phyloP scores from a whole-genome alignment of 148 eudicot species.

The Chenopodium formosanum region DNA sequence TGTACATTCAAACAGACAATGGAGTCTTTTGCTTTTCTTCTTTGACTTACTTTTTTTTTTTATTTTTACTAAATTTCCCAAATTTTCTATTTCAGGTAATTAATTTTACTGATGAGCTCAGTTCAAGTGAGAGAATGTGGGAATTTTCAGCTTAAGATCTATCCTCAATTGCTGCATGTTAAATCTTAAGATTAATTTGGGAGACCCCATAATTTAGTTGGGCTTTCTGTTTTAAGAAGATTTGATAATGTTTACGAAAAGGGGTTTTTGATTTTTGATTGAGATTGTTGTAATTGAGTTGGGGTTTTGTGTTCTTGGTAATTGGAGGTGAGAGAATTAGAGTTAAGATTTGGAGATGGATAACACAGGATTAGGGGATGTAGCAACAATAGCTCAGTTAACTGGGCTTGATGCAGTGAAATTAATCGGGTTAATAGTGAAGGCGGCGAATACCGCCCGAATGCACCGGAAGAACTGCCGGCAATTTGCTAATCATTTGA shows the following conservation, averaged over 20 bases:
- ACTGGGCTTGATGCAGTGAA: slow-evolving; percentile 74
- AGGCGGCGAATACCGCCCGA: slow-evolving; percentile 82
- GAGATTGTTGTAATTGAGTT: neutral
- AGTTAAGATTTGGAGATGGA: slow-evolving; percentile 45
- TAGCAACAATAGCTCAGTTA: slow-evolving; percentile 77
- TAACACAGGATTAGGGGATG: slow-evolving; percentile 39
- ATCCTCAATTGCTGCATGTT: slow-evolving; percentile 7
- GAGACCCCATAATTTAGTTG: neutral
- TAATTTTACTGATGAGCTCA: slow-evolving; percentile 15
- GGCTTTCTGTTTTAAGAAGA: neutral
- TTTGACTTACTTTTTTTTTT: slow-evolving; percentile 5
- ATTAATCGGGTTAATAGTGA: slow-evolving; percentile 75
- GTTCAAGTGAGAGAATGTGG: slow-evolving; percentile 21
- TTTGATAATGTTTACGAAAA: slow-evolving; percentile 19
- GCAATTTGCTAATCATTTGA: slow-evolving; percentile 84
- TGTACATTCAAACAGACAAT: slow-evolving; percentile 26
- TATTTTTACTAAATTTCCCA: too few relatives aligned
- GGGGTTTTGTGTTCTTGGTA: neutral
- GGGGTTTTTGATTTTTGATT: slow-evolving; percentile 22
- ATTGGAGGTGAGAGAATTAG: neutral
- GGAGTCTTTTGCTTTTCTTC: slow-evolving; percentile 5
- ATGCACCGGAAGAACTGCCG: slow-evolving; percentile 94
- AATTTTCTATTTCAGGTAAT: slow-evolving; percentile 18
- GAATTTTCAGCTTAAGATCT: slow-evolving; percentile 26
- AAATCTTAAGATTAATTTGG: neutral